These are phyloP conservation scores for Tulasnella sp. DNA, from an alignment of 768 basidiomycete genomes.

Conservation along the genomic window DNA sequence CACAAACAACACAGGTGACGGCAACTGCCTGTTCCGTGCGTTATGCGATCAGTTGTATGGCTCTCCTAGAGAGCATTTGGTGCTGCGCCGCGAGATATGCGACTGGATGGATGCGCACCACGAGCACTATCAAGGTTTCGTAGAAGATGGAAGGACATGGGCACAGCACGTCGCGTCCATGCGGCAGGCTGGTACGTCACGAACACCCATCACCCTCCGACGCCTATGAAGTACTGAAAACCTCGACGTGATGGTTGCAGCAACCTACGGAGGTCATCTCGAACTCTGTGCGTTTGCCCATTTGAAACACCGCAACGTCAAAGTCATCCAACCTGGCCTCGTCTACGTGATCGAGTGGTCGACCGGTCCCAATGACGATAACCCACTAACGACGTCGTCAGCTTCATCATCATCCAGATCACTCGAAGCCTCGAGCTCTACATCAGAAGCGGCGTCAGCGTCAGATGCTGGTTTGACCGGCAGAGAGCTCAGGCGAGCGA, in stretches of 20 bases:
- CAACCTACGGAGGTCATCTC: conserved; percentile 86
- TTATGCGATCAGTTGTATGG: conserved; percentile 82
- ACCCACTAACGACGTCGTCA: neutral
- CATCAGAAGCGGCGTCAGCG: neutral
- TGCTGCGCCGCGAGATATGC: conserved; percentile 65
- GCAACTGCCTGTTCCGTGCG: conserved; percentile 89
- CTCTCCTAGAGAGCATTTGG: conserved; percentile 52
- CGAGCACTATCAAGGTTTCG: conserved; percentile 72
- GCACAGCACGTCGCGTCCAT: conserved; percentile 64
- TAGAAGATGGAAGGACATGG: conserved; percentile 72
- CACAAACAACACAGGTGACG: conserved; percentile 32
- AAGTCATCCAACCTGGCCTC: conserved; percentile 85
- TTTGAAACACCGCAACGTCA: conserved; percentile 63
- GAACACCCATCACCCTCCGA: neutral
- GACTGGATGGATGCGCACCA: conserved; percentile 65
- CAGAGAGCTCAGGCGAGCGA: neutral
- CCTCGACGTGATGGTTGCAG: conserved; percentile 27
- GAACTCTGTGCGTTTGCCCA: conserved; percentile 90
- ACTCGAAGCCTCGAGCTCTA: conserved; percentile 6
- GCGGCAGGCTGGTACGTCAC: conserved; percentile 54
- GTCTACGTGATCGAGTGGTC: conserved; percentile 84
- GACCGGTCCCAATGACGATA: conserved; percentile 35
- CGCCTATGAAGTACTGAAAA: too few relatives aligned
- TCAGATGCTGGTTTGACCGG: neutral
- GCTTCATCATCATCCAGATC: conserved; percentile 1